These are phyloP conservation scores for Oxytropis ochrocephala DNA, from an alignment of 306 rosid species.

Conservation along the genomic window DNA sequence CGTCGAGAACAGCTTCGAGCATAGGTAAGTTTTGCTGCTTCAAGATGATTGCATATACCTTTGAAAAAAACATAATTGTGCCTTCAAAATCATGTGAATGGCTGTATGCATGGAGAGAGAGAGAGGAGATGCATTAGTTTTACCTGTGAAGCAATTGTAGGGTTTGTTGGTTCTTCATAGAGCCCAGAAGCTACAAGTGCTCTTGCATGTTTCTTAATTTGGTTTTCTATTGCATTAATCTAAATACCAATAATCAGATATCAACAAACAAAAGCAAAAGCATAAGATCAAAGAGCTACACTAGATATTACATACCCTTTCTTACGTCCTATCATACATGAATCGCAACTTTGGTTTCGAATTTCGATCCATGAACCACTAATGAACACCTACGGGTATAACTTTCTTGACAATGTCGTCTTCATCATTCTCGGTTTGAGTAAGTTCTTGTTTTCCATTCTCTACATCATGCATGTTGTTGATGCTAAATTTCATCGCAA, in stretches of 20 bases:
- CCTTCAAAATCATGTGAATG: background rate
- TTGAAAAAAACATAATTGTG: background rate
- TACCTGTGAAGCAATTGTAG: conserved; percentile 88
- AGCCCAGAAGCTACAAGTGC: conserved; percentile 62
- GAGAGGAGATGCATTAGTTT: conserved; percentile 12
- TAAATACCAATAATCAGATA: conserved; percentile 33
- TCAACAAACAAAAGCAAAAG: conserved; percentile 9
- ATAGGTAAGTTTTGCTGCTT: background rate
- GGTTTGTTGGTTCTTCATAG: conserved; percentile 76
- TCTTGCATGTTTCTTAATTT: conserved; percentile 50
- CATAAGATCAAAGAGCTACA: conserved; percentile 3
- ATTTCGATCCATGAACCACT: conserved; percentile 54
- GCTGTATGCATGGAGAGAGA: background rate
- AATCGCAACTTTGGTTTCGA: conserved; percentile 71
- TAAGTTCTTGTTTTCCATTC: too few species aligned
- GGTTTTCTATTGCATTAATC: conserved; percentile 77
- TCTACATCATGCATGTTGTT: too few species aligned
- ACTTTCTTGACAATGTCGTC: conserved; percentile 63
- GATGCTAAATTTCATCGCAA: too few species aligned
- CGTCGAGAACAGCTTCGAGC: too few species aligned
- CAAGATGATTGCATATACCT: background rate
- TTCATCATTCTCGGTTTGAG: too few species aligned
- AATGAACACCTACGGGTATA: conserved; percentile 58
- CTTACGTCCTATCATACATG: conserved; percentile 73
- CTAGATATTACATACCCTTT: conserved; percentile 54